Conservation (phyloP, 2,329 filamentous ascomycete genomes). For the Paracorniculantispora psalliotae region DNA sequence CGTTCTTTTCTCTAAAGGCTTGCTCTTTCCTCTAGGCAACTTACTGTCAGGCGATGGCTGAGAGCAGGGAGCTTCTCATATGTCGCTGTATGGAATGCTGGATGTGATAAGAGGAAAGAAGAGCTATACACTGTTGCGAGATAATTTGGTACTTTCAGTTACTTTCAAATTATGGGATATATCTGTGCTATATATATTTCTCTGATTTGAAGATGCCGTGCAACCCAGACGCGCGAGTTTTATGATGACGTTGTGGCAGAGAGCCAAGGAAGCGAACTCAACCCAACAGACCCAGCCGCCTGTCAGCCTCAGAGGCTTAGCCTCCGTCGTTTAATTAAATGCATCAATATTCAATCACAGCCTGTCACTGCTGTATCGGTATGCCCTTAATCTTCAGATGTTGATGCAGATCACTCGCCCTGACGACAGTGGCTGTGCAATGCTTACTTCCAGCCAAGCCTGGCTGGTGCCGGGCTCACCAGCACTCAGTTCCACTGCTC, state of each 20-base stretch:
- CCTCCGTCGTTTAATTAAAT: background rate
- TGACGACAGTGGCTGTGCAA: constrained; percentile 6
- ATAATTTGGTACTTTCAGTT: too few species aligned
- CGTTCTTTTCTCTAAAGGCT: too few species aligned
- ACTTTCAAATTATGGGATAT: background rate
- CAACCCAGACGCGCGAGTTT: background rate
- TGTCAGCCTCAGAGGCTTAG: background rate
- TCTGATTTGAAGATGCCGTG: background rate
- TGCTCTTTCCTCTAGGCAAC: too few species aligned
- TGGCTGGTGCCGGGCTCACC: background rate
- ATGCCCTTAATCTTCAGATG: background rate
- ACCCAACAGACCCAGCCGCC: background rate
- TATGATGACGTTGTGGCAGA: background rate
- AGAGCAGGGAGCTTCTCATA: too few species aligned
- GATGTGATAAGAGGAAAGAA: too few species aligned
- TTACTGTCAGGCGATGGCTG: too few species aligned
- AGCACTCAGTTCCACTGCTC: background rate
- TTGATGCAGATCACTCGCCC: background rate
- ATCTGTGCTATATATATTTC: background rate
- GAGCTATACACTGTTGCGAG: too few species aligned
- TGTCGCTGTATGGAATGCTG: too few species aligned
- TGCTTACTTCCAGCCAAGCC: background rate
- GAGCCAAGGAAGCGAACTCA: background rate
- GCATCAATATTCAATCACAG: background rate
- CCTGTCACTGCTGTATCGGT: background rate